phyloP scores from a whole-genome alignment of 2,329 filamentous ascomycete species.

The Rosellinia necatrix region DNA sequence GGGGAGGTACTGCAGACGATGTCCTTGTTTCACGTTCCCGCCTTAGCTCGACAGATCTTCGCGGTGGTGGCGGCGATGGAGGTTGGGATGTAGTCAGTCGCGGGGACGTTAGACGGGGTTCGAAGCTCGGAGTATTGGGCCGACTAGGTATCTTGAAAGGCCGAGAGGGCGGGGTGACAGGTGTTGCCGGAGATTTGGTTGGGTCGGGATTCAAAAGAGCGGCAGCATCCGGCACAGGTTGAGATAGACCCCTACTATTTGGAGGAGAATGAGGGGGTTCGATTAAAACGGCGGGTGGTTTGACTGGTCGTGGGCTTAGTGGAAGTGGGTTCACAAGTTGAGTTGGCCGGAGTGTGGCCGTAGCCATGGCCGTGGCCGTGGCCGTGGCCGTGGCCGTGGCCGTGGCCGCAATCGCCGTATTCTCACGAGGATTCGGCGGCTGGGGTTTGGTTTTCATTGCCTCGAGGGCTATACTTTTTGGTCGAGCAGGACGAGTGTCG shows the following conservation, averaged over 20 bases:
- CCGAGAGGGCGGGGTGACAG: conserved; percentile 47
- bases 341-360: conserved; percentile 47
- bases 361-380: conserved; percentile 16
- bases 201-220: conserved; percentile 55
- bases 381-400: conserved; percentile 15
- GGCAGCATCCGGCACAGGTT: conserved; percentile 47
- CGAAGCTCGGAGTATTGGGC: conserved; percentile 57
- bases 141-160: conserved; percentile 60
- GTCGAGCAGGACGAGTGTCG: conserved; percentile 39
- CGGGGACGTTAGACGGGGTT: conserved; percentile 52
- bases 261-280: conserved; percentile 73
- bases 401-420: not conserved
- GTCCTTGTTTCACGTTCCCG: conserved; percentile 51
- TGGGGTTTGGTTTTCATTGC: conserved; percentile 37
- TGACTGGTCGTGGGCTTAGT: conserved; percentile 48
- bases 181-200: conserved; percentile 46
- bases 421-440: conserved; percentile 30
- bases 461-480: conserved; percentile 32
- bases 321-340: conserved; percentile 51
- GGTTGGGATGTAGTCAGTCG: conserved; percentile 54
- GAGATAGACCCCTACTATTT: conserved; percentile 48
- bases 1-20: conserved; percentile 64
- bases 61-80: conserved; percentile 67
- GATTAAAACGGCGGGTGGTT: conserved; percentile 69
- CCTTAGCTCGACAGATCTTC: conserved; percentile 63